A percentile compares a stretch with the other conserved stretches of the same genome.
phyloP scores from a whole-genome alignment of 164 flowering plant genomes.

The Sedum album region DNA sequence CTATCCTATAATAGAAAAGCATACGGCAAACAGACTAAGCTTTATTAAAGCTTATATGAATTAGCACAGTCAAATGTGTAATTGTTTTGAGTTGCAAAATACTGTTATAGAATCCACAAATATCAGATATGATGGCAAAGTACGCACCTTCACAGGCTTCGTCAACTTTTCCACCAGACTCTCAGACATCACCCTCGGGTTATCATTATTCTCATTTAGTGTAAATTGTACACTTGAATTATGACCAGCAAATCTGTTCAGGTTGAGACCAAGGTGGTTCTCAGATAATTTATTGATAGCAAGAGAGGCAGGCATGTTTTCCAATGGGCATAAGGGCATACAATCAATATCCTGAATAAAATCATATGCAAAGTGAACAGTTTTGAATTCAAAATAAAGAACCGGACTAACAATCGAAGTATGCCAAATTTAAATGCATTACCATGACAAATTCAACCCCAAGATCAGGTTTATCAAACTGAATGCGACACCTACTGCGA shows the following conservation, averaged over 20 bases:
- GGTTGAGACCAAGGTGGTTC: slow-evolving; percentile 32
- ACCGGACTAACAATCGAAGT: not conserved
- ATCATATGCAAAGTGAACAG: not conserved
- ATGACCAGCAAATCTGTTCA: slow-evolving; percentile 15
- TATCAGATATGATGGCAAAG: not conserved
- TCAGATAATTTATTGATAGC: slow-evolving; percentile 27
- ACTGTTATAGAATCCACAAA: not conserved
- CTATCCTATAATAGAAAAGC: not conserved
- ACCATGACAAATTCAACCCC: slow-evolving; percentile 93
- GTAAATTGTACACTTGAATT: not conserved
- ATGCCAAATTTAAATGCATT: slow-evolving; percentile 14
- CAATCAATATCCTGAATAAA: slow-evolving; percentile 56
- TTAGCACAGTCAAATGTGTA: not conserved
- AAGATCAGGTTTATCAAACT: slow-evolving; percentile 74
- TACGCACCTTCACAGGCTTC: not conserved
- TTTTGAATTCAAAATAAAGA: not conserved
- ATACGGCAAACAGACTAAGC: not conserved
- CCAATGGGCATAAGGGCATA: slow-evolving; percentile 54
- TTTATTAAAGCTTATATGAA: not conserved
- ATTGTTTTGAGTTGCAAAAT: not conserved
- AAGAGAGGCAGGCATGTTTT: slow-evolving; percentile 49
- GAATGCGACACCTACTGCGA: slow-evolving; percentile 66
- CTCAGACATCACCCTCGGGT: not conserved
- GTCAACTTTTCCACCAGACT: not conserved
- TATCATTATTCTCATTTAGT: not conserved